Evolutionary conservation across 306 rosid genomes (phyloP), one percentile per base, ranked within the genome.

Genomic region (Quercus parvula): DNA sequence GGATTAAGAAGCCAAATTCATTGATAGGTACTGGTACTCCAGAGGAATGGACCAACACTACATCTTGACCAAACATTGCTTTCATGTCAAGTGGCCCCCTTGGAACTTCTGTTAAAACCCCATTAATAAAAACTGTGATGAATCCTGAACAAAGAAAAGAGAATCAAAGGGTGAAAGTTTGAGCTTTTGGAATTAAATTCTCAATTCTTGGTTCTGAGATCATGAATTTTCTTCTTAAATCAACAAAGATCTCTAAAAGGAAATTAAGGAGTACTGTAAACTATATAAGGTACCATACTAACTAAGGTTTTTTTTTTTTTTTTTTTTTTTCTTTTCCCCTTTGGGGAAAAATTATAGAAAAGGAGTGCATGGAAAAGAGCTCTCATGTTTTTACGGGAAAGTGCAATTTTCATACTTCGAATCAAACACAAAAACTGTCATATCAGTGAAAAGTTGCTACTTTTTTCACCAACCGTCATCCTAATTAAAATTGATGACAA

Each of bases 41-140:
- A 15, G 99, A 90, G 75, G 93, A 89, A 82, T 95, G 93, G 81
- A 95, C 86, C 82, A 95, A 81, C 71, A 89, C 78, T 19, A 86
- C 81, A 72, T 91, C 93, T 58, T 92, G 77, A 19, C 97, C 96
- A 82, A 90, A 95, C 88, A 86, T 56, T 27, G 93, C 70, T 74
- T 86, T 95, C 56, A 88, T 69, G 77, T 95, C 91, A 27, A 95
- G 61, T 57, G 90, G 84, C 5, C 96, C 99, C 24, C 84, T 90
- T 75, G 90, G 89, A 63, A 93, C 70, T 81, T 95, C 96, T 71
- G 94, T 91, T 51, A 90, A 84, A 75, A 91, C 78, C 22, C 97
- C 99, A 86, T 95, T 95, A 58, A 95, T 89, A 77, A 91, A 90
- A 77, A 95, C 97, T 10, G 89, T 89, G 79, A 89, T 89, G 75